Evolutionary conservation across 306 rosid species (phyloP).

Genomic region (Carpinus fangiana): DNA sequence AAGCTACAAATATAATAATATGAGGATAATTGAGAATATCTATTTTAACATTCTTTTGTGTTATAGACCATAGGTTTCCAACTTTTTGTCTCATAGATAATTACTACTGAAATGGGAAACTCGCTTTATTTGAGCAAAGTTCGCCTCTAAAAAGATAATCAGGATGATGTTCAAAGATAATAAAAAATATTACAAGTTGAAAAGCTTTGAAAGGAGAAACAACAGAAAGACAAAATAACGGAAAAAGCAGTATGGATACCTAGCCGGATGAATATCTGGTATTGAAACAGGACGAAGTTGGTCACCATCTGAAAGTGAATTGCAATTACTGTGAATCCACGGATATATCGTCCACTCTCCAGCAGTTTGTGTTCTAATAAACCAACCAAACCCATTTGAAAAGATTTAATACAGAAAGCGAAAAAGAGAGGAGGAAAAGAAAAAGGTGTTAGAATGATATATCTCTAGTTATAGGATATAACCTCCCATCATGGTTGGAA

Average conservation of each 20-base stretch:
- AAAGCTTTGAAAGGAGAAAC: background rate
- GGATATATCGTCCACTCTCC: slow-evolving; percentile 95
- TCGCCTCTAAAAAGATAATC: background rate
- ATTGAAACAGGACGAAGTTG: slow-evolving; percentile 82
- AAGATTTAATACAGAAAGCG: slow-evolving; percentile 7
- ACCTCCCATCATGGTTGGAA: slow-evolving; percentile 7
- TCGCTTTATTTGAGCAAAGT: background rate
- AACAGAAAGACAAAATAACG: background rate
- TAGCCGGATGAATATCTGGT: slow-evolving; percentile 98
- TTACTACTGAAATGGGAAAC: background rate
- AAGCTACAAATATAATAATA: background rate
- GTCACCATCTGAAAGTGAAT: slow-evolving; percentile 79
- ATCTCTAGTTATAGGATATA: slow-evolving; percentile 10
- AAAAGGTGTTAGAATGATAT: slow-evolving; percentile 14
- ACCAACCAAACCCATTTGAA: slow-evolving; percentile 30
- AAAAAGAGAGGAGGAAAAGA: background rate
- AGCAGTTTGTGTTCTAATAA: slow-evolving; percentile 51
- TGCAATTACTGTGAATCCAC: slow-evolving; percentile 91
- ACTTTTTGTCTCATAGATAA: too few species aligned
- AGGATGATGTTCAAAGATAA: background rate
- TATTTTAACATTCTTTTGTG: background rate
- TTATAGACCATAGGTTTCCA: background rate
- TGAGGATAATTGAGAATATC: background rate
- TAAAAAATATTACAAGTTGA: background rate
- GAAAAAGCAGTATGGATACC: slow-evolving; percentile 43